Conservation (phyloP, 805 yeast genomes). For the Candida oleophila region DNA sequence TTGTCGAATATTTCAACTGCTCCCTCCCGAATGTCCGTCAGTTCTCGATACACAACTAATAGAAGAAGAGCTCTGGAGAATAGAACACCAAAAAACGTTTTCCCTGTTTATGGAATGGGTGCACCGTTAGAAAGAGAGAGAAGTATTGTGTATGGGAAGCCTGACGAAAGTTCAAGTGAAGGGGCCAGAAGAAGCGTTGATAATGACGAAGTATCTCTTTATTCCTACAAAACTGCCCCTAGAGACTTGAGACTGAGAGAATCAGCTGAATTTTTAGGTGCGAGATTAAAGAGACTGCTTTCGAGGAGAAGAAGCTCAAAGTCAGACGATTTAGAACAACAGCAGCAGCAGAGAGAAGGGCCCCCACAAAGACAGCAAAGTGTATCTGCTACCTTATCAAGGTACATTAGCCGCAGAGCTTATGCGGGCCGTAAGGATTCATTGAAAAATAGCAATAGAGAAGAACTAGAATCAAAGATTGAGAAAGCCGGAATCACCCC, state of each 20-base stretch:
- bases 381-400: not conserved
- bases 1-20: slow-evolving; percentile 7
- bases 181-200: not conserved
- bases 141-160: slow-evolving; percentile 47
- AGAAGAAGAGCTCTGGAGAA: slow-evolving; percentile 1
- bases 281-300: slow-evolving; percentile 15
- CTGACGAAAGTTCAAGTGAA: not conserved
- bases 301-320: slow-evolving; percentile 8
- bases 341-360: not conserved
- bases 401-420: not conserved
- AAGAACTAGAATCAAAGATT: slow-evolving; percentile 11
- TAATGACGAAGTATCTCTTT: not conserved
- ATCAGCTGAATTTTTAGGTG: slow-evolving; percentile 22
- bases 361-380: slow-evolving; percentile 3
- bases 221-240: not conserved
- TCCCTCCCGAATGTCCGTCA: slow-evolving; percentile 11
- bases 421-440: not conserved
- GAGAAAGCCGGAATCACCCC: slow-evolving; percentile 15
- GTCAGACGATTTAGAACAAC: slow-evolving; percentile 10
- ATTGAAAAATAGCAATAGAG: slow-evolving; percentile 8
- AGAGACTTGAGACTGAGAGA: not conserved
- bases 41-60: slow-evolving; percentile 8
- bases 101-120: slow-evolving; percentile 81
- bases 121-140: slow-evolving; percentile 55
- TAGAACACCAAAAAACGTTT: slow-evolving; percentile 70